Conservation (phyloP, 139 green algal species). For the Haematococcus lacustris region DNA sequence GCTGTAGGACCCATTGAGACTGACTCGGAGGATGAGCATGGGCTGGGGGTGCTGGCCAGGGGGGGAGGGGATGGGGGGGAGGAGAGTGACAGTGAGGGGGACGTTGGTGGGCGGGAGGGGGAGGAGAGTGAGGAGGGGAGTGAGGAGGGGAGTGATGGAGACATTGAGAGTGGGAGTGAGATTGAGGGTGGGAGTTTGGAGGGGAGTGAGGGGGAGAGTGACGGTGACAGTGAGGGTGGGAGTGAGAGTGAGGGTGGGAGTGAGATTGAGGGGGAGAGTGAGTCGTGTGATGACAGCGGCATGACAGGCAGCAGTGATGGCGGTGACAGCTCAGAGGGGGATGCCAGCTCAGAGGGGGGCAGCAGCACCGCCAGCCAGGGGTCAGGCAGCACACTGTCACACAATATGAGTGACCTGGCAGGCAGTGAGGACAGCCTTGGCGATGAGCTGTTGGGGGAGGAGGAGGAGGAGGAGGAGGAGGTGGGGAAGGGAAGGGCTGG, state of each 20-base stretch:
- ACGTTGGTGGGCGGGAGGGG: neutral
- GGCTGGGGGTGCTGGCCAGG: too few relatives aligned
- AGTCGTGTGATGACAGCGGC: neutral
- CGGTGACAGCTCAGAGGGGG: neutral
- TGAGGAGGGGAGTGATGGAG: neutral
- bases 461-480: neutral
- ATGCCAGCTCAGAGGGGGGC: neutral
- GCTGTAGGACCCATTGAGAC: too few relatives aligned
- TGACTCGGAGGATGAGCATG: too few relatives aligned
- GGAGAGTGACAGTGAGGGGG: too few relatives aligned
- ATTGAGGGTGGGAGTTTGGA: neutral
- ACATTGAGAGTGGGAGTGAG: neutral
- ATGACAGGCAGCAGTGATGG: neutral
- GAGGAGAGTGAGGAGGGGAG: constrained; percentile 1
- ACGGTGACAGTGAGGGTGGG: neutral
- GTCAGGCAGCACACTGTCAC: too few relatives aligned
- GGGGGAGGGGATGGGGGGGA: too few relatives aligned
- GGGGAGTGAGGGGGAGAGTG: neutral
- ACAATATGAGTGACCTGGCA: neutral
- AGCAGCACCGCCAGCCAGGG: too few relatives aligned
- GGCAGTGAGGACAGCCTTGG: neutral
- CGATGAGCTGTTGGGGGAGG: neutral
- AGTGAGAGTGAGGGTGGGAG: neutral
- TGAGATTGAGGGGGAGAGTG: neutral
- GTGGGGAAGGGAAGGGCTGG: neutral